These are phyloP conservation scores for Penicillium turbatum DNA, from an alignment of 495 filamentous ascomycete species.

Conservation along the genomic window DNA sequence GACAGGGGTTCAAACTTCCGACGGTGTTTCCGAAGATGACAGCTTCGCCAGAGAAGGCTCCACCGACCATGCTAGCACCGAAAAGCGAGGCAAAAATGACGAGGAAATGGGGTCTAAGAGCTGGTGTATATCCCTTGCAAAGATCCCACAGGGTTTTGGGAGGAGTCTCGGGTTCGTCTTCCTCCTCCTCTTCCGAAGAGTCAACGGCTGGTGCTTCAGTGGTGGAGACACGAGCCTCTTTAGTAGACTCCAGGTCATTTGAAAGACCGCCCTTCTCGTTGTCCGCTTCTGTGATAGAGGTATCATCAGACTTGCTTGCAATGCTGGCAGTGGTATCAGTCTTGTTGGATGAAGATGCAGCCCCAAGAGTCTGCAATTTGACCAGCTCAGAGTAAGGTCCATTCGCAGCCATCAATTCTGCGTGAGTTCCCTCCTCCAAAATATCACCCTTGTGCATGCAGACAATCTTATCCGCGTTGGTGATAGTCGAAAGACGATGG, in stretches of 20 bases:
- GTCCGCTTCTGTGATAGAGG: constrained; percentile 21
- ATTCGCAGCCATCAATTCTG: constrained; percentile 32
- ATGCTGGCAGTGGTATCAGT: constrained; percentile 16
- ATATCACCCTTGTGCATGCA: constrained; percentile 54
- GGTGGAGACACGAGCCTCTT: constrained; percentile 17
- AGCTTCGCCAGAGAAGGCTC: constrained; percentile 46
- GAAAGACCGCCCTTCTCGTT: constrained; percentile 23
- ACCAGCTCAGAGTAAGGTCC: constrained; percentile 46
- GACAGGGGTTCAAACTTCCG: constrained; percentile 42
- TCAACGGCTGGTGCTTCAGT: constrained; percentile 14
- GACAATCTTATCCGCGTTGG: constrained; percentile 62
- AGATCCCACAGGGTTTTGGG: constrained; percentile 32
- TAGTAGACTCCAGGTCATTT: constrained; percentile 9
- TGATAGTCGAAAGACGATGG: constrained; percentile 46
- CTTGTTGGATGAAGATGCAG: constrained; percentile 23
- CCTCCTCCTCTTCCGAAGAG: constrained; percentile 15
- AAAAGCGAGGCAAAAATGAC: constrained; percentile 35
- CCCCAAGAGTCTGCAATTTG: constrained; percentile 37
- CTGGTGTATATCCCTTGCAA: constrained; percentile 28
- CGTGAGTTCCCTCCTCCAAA: constrained; percentile 53
- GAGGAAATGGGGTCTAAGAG: constrained; percentile 36
- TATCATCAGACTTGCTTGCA: constrained; percentile 25
- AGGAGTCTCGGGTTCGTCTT: constrained; percentile 30
- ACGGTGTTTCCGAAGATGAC: constrained; percentile 53
- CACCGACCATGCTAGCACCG: constrained; percentile 42